Base-by-base conservation (phyloP, 371 early-diverging fungal genomes). In the Mucor lusitanicus region DNA sequence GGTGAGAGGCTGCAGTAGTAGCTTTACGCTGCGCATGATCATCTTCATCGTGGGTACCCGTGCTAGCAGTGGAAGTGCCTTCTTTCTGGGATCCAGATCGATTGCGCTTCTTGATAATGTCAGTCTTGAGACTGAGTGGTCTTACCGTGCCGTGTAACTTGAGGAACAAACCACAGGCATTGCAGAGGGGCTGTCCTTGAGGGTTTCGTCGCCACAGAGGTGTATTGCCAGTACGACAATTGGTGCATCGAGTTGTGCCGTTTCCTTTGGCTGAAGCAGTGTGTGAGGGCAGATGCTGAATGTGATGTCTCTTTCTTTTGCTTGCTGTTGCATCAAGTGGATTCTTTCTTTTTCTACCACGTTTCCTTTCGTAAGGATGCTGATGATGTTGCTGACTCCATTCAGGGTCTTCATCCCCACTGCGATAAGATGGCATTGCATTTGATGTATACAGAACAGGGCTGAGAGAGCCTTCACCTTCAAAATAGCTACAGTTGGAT, bases 121-220 rank as follows among this genome's bases (percentile, higher is more conserved):
- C 75, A 32, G 75, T 75, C 46, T 75, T 75, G 25, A 75, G 42
- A 65, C 75, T 75, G 17, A 75, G 72, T 23, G 75, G 75, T 30
- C 75, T 50, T 11, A 75, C 75, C 17, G 70, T 67, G 15, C 75
- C 75, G 62, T 75, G 75, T 19, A 75, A 40, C 40, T 75, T 75
- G 35, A 69, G 56, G 46, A 75, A 75, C 46, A 75, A 39, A 8
- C 75, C 75, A 59, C 75, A 75, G 3, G 75, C 75, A 67, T 75
- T 75, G 39, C 75, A 75, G 15, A 75, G 64, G 32, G 75, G 72
- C 19, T 67, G 57, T 13, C 75, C 75, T 44, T 72, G 54, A 58
- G 75, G 68, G 56, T 72, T 72, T 61, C 75, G 69, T 64, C 75
- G 56, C 75, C 75, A 75, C 27, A 75, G 42, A 23, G 75, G 72